Evolutionary conservation across 2,329 filamentous ascomycete species (phyloP), one percentile per base, ranked within the genome.

Genomic region (Colletotrichum cuscutae): DNA sequence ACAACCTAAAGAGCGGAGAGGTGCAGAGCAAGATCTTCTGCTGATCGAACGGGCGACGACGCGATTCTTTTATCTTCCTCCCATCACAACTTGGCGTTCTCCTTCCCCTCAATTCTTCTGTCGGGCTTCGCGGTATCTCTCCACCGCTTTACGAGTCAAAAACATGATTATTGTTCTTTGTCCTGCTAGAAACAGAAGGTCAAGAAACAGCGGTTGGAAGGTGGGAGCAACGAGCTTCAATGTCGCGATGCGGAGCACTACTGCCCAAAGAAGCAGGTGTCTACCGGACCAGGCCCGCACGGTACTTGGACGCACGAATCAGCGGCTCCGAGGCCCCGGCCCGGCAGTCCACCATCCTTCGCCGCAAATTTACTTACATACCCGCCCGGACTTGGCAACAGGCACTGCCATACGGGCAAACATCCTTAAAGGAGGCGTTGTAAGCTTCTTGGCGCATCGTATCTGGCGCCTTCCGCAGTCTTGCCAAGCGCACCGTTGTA

Each of bases 221-320:
- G 42, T 42, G 26, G 42, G 35, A 52, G 54, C 59, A 64, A 56
- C 65, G 56, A 64, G 52, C 37, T 59, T 15, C 24, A 49, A 72
- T 65, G 59, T 72, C 70, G 58, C 54, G 65, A 72, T 69, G 60
- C 70, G 60, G 60, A 64, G 46, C 59, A 53, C 46, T 60, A 67
- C 60, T 69, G 30, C 70, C 70, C 42, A 54, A 72, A 72, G 65
- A 69, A 69, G 70, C 70, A 72, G 70, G 70, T 72, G 70, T 58
- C n/a, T 69, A n/a, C 19, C 42, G 52, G 49, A 58, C 15, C 28
- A 24, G 58, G 35, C 52, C 69, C 64, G 62, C 65, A 64, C 70
- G 59, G 70, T 64, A 72, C 65, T 68, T 56, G 59, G 26, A 4
- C 22, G 24, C 26, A 46, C 70, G 65, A 72, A 69, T 69, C 65